phyloP scores from a whole-genome alignment of 768 basidiomycete species.

The Boletus tomentosulus region DNA sequence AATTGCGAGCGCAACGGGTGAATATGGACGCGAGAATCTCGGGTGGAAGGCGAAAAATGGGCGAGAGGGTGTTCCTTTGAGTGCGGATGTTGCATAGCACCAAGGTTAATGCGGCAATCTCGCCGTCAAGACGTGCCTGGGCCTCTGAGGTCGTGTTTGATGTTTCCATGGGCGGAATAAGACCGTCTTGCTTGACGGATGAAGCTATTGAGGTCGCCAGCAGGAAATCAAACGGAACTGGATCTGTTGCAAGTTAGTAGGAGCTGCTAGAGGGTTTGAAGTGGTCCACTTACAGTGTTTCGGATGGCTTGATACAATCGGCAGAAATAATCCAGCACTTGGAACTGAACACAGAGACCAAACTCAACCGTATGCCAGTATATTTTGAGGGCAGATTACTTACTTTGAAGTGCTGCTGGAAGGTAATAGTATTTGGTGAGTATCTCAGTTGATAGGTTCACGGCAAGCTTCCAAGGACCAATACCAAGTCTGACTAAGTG shows the following conservation, averaged over 20 bases:
- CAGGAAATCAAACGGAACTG: background rate
- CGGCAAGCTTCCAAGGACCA: too few species aligned
- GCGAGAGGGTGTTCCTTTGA: conserved; percentile 6
- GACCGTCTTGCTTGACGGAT: background rate
- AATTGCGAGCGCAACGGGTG: background rate
- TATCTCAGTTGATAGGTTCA: too few species aligned
- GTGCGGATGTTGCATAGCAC: background rate
- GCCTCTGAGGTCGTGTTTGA: background rate
- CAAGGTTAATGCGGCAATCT: background rate
- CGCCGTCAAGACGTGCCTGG: background rate
- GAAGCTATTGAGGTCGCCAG: background rate
- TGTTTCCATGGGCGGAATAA: background rate
- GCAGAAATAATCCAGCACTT: background rate
- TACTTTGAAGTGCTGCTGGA: too few species aligned
- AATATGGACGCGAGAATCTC: conserved; percentile 15
- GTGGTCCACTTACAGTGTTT: background rate
- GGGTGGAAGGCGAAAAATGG: conserved; percentile 10
- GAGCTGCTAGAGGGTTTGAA: background rate
- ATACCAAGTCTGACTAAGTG: too few species aligned
- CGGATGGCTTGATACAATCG: background rate
- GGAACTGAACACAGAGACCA: background rate
- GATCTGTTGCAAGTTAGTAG: background rate
- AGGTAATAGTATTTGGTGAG: too few species aligned
- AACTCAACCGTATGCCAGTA: background rate
- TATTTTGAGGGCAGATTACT: too few species aligned